Base-by-base conservation (phyloP, 2,329 filamentous ascomycete species). In the Cladosporium sp. region DNA sequence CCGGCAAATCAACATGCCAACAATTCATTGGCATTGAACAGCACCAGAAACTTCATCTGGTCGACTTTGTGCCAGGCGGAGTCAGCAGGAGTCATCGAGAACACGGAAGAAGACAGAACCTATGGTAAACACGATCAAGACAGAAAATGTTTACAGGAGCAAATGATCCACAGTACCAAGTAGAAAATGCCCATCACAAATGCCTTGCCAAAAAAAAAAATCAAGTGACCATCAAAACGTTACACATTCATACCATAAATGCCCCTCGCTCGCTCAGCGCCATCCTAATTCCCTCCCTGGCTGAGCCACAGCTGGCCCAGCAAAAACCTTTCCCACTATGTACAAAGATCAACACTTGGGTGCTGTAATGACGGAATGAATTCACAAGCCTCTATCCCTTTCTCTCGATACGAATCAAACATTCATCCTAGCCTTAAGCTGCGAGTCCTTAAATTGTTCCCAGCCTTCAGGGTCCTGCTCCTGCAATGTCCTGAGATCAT, bases 401-500 rank as follows among this genome's bases (percentile, higher is more conserved):
- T 11, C 32, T 32, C 24, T 28, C 26, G 2, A 32, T 38, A 12
- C 24, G 54, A 11, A 36, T 64, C 61, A 64, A 28, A 60, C 44
- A 41, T 77, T 76, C 71, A 72, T 71, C 61, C 74, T 69, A 49
- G 76, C 76, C 69, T 73, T 76, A 67, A 75, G 69, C 64, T 78
- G 77, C 64, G 72, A 70, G 66, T 78, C 76, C 67, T 71, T 72
- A 64, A 78, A 78, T 49, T 72, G 68, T 66, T 74, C 72, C 75
- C 76, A 79, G 6, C 71, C 75, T 36, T 69, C 68, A 10, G 77
- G 76, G 71, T 79, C 76, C 64, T 80, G 77, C 52, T 75, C 71
- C 71, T 81, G 83, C 73, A 93, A 87, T 8, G 79, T 78, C 59
- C 85, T 84, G 85, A 91, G 87, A 75, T 90, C 84, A 68, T 88